Evolutionary conservation across 345 rosid species (phyloP), one percentile per base, ranked within the genome.

Genomic region (Hypericum perforatum): DNA sequence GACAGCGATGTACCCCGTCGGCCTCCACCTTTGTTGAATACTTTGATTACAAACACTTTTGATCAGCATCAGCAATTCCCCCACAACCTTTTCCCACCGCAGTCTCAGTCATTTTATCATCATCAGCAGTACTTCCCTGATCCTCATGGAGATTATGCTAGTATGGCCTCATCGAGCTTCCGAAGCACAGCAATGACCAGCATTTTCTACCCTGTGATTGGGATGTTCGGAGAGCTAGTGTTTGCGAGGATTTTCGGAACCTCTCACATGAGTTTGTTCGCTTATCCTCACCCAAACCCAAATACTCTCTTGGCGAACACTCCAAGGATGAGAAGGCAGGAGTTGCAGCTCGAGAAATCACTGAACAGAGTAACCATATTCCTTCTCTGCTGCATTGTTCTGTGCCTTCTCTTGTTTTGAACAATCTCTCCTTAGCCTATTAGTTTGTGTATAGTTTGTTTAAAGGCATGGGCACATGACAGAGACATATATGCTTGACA

Each of bases 351-450:
- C 16, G 70, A 65, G 5, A 53, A 59, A 41, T 59, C 64, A 40
- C 49, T 65, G 15, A 53, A 65, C 13, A 65, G 70, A 38, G 56
- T 65, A 38, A 53, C 60, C 5, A 32, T 59, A 54, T 65, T 65
- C 42, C 60, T 65, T 11, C 40, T 65, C n/a, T 65, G 63, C 15
- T 65, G 70, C 56, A 59, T 65, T 7, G 7, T 65, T 54, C 43
- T 65, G 44, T 65, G 70, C 43, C 70, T 65, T 49, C 59, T 65
- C 22, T 43, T 65, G 49, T 65, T 65, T 49, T 65, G 58, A 65
- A 14, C 1, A 42, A 5, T 8, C 53, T 14, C 47, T 2, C 2
- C 15, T 41, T 38, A 22, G 32, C 4, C 32, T 22, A 22, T 22
- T 22, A 22, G 37, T 4, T 58, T 54, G 7, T 56, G 59, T 48